Evolutionary conservation across 106 monocot species (phyloP).

Genomic region (Phalaenopsis equestris): DNA sequence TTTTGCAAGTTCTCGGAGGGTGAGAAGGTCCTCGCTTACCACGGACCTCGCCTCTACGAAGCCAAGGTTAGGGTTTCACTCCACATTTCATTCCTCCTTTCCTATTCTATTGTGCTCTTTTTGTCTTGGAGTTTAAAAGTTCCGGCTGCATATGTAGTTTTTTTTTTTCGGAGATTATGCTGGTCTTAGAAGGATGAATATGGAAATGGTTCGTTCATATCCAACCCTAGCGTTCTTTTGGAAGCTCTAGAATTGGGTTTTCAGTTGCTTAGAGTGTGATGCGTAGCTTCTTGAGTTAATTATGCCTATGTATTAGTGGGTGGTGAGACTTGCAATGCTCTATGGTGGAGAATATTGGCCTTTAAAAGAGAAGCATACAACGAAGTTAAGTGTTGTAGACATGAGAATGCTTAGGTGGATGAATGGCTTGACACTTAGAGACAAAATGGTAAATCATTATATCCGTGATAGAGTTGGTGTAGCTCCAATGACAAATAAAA

Average conservation of each 20-base stretch:
- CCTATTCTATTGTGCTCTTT: not conserved
- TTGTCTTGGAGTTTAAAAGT: not conserved
- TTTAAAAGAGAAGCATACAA: too few relatives aligned
- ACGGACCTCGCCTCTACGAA: constrained; percentile 84
- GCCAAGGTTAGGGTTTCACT: constrained; percentile 64
- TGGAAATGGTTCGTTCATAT: not conserved
- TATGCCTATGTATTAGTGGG: not conserved
- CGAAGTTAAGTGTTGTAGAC: too few relatives aligned
- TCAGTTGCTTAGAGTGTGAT: not conserved
- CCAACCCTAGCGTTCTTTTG: not conserved
- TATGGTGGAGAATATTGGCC: too few relatives aligned
- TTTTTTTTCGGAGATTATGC: not conserved
- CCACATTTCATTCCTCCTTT: not conserved
- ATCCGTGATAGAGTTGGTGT: too few relatives aligned
- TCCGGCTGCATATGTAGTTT: not conserved
- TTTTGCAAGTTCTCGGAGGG: constrained; percentile 45
- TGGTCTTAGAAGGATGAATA: not conserved
- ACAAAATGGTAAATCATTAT: too few relatives aligned
- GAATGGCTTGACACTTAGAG: too few relatives aligned
- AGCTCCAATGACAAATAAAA: too few relatives aligned
- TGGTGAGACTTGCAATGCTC: too few relatives aligned
- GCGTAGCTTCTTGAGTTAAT: not conserved
- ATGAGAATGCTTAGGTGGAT: too few relatives aligned
- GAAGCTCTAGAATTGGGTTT: not conserved
- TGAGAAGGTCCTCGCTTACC: constrained; percentile 96